These are phyloP conservation scores for Candida buenavistaensis DNA, from an alignment of 1,139 yeast genomes.

Conservation along the genomic window DNA sequence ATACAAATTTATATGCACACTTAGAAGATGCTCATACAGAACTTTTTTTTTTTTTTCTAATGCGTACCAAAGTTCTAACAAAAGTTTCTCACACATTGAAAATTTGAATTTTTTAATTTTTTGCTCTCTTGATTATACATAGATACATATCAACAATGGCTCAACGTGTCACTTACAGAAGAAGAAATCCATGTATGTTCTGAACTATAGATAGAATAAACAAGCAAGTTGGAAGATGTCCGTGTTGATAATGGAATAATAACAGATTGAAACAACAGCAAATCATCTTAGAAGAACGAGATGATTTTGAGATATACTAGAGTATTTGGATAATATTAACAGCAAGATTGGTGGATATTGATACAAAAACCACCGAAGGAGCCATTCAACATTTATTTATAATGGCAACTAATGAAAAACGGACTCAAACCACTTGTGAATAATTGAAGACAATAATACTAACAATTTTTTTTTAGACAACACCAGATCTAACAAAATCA, in stretches of 20 bases:
- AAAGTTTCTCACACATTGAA: constrained; percentile 8
- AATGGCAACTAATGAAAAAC: too few species aligned
- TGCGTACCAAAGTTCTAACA: constrained; percentile 4
- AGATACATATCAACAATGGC: constrained; percentile 32
- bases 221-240: background rate
- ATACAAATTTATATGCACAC: constrained; percentile 9
- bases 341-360: background rate
- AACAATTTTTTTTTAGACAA: constrained; percentile 62
- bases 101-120: constrained; percentile 13
- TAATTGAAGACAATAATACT: constrained; percentile 25
- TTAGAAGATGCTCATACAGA: background rate
- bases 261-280: too few species aligned
- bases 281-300: too few species aligned
- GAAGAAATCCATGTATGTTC: constrained; percentile 53
- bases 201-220: background rate
- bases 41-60: background rate
- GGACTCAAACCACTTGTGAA: background rate
- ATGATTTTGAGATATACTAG: too few species aligned
- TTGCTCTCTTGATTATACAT: constrained; percentile 13
- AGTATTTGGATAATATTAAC: background rate
- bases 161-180: constrained; percentile 55
- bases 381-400: background rate
- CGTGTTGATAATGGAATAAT: too few species aligned
- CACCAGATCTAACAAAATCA: constrained; percentile 99
- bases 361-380: too few species aligned